These are phyloP conservation scores for Cucurbita ficifolia DNA, from an alignment of 306 rosid genomes.

Conservation along the genomic window DNA sequence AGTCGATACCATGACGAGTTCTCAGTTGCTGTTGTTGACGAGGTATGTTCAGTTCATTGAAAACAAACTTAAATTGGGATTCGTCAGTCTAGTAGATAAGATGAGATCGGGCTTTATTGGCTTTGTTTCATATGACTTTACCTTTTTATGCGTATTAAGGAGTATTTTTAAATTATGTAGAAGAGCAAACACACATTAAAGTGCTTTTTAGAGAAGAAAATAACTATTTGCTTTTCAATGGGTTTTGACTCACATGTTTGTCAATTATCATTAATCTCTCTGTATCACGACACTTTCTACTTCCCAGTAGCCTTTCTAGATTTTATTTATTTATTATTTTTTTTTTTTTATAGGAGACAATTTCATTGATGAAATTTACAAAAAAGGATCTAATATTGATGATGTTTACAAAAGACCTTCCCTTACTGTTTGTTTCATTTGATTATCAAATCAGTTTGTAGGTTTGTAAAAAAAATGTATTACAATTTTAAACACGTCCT, in stretches of 20 bases:
- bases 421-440: too few species aligned
- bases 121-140: neutral
- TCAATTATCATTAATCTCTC: neutral
- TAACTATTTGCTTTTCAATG: neutral
- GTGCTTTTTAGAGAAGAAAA: neutral
- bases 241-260: neutral
- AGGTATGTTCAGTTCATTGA: slow-evolving; percentile 28
- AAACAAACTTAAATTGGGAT: neutral
- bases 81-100: neutral
- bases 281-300: neutral
- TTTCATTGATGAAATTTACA: too few species aligned
- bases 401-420: too few species aligned
- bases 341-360: too few species aligned
- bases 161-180: neutral
- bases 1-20: slow-evolving; percentile 97
- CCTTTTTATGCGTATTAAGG: neutral
- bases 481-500: too few species aligned
- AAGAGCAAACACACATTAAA: neutral
- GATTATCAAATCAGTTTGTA: too few species aligned
- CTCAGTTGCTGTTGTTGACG: slow-evolving; percentile 90
- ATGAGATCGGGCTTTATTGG: neutral
- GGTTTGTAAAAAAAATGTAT: too few species aligned
- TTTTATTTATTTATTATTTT: neutral
- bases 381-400: too few species aligned
- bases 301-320: neutral